Base-by-base conservation (phyloP, 2,329 filamentous ascomycete genomes). In the Alternaria atra region DNA sequence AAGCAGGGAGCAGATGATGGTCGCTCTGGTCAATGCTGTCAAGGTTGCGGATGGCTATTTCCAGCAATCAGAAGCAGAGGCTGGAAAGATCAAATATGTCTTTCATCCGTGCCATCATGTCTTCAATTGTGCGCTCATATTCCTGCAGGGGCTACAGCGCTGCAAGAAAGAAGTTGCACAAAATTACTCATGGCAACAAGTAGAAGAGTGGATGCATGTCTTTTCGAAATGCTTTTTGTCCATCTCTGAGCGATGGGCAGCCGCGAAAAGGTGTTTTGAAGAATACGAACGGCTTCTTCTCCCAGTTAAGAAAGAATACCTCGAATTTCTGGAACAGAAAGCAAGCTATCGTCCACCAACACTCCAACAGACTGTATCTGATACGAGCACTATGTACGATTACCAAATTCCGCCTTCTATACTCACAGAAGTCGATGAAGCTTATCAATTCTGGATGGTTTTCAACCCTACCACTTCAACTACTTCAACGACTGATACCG, bases 21-120 rank as follows among this genome's bases (percentile, higher is more conserved):
- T 63, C 17, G 75, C 74, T 23, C 61, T 77, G 32, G 61, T 61
- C 9, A 71, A 69, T 46, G 69, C 74, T 46, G 72, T 77, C 29
- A 64, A 71, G 34, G 72, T 77, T n/a, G 75, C 75, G 4, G 69
- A 73, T 12, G 73, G 72, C 8, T 78, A 77, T 43, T 73, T 68
- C 52, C 65, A 69, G 34, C 76, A 78, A 61, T 69, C 69, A 34
- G 74, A 77, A 43, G 70, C 72, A 40, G 72, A 73, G 37, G 70
- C 69, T 29, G 76, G 75, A 12, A 70, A 73, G 52, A 77, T 77
- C 61, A 78, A 77, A 69, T 78, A 78, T 53, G 76, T 78, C 15
- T 78, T 78, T 51, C 76, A 78, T 56, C 74, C 75, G 13, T 77
- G 74, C 25, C 76, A 78, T 39, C 74, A 78, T 42, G 70, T 74